Evolutionary conservation across 2,329 filamentous ascomycete genomes (phyloP), one percentile per base, ranked within the genome.

Genomic region (Fusarium tjaetaba): DNA sequence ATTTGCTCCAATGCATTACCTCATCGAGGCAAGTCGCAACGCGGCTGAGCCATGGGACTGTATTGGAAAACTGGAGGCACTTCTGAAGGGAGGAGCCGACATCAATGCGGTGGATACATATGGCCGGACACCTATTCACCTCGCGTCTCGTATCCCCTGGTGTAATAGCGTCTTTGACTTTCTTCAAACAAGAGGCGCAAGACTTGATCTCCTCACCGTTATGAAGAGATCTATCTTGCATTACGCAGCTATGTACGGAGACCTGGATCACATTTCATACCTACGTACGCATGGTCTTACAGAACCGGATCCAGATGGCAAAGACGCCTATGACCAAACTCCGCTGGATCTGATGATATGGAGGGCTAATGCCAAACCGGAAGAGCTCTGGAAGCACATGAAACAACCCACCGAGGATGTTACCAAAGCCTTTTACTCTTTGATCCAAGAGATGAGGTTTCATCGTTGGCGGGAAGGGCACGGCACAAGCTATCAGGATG

Each of bases 361-460:
- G 51, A 55, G 51, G 20, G 3, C 2, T 10, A 18, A 28, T 9
- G 5, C 18, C 2, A 22, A 28, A 5, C 5, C 5, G 6, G 11
- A 28, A 11, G 1, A 42, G 0, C 36, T 55, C 4, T 5, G 11
- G 51, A 1, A 28, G 13, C n/a, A 55, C 6, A 42, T 55, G 36
- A 13, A 14, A 11, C 20, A 4, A 5, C 36, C 36, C 9, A 7
- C 15, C 3, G 2, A n/a, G 9, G 51, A 55, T 10, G 51, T 7
- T 10, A 0, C 14, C 4, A 7, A n/a, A n/a, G 11, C 11, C 2
- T 55, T 41, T 14, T 0, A 1, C n/a, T 18, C 34, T n/a, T 30
- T 55, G 36, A 55, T 55, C 24, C 0, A 41, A 30, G 24, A 28
- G 3, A 41, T 14, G 0, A 39, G 20, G 14, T 22, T n/a, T 11